phyloP scores from a whole-genome alignment of 2,329 filamentous ascomycete species.

The Atkinsonella hypoxylon region DNA sequence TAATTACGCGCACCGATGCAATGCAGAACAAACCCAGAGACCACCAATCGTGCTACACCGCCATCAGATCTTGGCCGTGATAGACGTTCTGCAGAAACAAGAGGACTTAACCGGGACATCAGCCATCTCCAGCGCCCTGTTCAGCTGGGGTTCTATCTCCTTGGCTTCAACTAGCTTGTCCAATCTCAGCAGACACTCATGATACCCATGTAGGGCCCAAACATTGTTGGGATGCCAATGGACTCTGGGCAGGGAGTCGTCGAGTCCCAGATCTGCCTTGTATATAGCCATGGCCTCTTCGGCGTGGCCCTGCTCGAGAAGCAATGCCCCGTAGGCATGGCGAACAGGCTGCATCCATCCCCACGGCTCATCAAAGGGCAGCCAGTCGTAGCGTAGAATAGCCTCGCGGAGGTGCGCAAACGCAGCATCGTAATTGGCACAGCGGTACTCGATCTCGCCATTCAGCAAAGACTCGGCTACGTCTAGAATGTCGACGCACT shows the following conservation, averaged over 20 bases:
- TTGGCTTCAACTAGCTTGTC: slow-evolving; percentile 31
- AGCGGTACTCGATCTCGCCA: slow-evolving; percentile 62
- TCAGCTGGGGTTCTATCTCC: slow-evolving; percentile 29
- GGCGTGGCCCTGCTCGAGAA: slow-evolving; percentile 52
- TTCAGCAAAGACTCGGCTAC: slow-evolving; percentile 58
- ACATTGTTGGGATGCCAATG: slow-evolving; percentile 61
- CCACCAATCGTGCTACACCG: too few species aligned
- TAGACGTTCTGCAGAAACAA: slow-evolving; percentile 16
- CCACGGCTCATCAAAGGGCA: slow-evolving; percentile 66
- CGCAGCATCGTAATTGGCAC: slow-evolving; percentile 42
- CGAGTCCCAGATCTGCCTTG: slow-evolving; percentile 47
- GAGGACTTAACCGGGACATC: slow-evolving; percentile 42
- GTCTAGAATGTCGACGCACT: slow-evolving; percentile 42
- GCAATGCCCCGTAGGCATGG: slow-evolving; percentile 57
- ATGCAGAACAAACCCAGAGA: not conserved
- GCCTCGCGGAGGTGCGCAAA: slow-evolving; percentile 47
- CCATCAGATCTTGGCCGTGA: slow-evolving; percentile 11
- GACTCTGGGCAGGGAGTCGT: slow-evolving; percentile 48
- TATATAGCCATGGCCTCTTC: slow-evolving; percentile 47
- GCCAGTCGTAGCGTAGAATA: slow-evolving; percentile 45
- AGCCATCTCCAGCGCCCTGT: slow-evolving; percentile 38
- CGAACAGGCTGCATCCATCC: slow-evolving; percentile 67
- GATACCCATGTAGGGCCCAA: slow-evolving; percentile 62
- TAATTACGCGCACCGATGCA: not conserved
- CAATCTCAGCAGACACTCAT: slow-evolving; percentile 50